Evolutionary conservation across 257 asterid species (phyloP).

Genomic region (Nicotiana paniculata): DNA sequence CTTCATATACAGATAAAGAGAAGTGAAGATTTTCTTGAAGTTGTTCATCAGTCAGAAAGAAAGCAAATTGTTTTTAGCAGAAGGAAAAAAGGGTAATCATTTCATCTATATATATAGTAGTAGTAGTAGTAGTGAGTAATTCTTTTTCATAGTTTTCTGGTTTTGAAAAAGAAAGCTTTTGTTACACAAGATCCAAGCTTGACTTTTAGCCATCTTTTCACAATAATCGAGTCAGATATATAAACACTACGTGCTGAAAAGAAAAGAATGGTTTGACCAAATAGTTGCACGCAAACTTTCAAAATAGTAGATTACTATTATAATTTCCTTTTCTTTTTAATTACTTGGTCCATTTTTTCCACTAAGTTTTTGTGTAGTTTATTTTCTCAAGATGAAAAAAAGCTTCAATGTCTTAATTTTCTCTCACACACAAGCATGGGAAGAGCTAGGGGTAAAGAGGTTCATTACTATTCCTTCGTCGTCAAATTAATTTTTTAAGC

Average conservation of each 20-base stretch:
- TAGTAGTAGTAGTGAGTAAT: not conserved
- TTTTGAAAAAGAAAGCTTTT: not conserved
- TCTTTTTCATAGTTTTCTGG: not conserved
- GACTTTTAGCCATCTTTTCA: not conserved
- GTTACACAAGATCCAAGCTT: constrained; percentile 1
- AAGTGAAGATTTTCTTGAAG: not conserved
- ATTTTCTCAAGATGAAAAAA: not conserved
- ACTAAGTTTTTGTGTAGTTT: not conserved
- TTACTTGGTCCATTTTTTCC: not conserved
- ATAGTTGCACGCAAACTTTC: constrained; percentile 9
- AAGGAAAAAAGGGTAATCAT: constrained; percentile 1
- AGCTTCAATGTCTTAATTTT: not conserved
- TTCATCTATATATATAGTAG: not conserved
- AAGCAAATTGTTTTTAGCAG: not conserved
- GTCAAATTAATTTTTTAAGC: too few species aligned
- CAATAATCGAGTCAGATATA: not conserved
- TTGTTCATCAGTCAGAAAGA: constrained; percentile 1
- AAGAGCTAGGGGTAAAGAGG: too few species aligned
- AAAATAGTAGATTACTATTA: not conserved
- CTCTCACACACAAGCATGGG: too few species aligned
- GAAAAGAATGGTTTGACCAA: not conserved
- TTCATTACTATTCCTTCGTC: too few species aligned
- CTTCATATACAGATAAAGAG: not conserved
- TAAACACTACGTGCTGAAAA: not conserved
- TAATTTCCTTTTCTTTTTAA: not conserved